Evolutionary conservation across 148 eudicot genomes (phyloP), one percentile per base, ranked within the genome.

Genomic region (Vaccinium macrocarpon): DNA sequence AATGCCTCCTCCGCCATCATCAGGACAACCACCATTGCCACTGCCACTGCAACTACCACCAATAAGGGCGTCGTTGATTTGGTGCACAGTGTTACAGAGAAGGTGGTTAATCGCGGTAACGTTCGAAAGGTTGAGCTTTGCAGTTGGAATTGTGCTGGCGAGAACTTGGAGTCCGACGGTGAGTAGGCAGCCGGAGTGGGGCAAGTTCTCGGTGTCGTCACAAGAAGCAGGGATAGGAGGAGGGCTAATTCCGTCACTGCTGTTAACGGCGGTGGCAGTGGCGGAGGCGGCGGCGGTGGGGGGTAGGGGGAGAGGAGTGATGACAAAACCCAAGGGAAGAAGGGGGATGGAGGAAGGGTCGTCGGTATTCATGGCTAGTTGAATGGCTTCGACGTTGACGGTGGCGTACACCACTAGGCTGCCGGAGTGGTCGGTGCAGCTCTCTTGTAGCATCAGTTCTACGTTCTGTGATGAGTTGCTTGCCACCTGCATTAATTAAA

Each of bases 361-460:
- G 80, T 94, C 95, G 32, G 95, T 97, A 78, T 85, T 93, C 96
- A 97, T 97, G 0, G 93, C 96, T 38, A 92, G 90, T 74, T 94
- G 97, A 38, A 97, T 89, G 75, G 94, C 91, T 14, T 97, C 98
- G 3, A 97, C 99, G 42, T 97, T 93, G 85, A 94, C 89, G 11
- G 95, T 93, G 61, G 97, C 78, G 91, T 97, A 95, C 13, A 92
- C 97, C 13, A 97, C 95, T 18, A 94, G 84, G 82, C 99, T 95
- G n/a, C 98, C 96, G 0, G 97, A 90, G n/a, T 93, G 80, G 64
- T 97, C 99, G 8, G 91, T 94, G 98, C 98, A 94, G 86, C 98
- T 97, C 90, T 97, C 99, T 56, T 97, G 99, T 68, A 97, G 91
- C 94, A 97, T 90, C 3, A 97, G 93, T 88, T 97, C 99, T 32